These are phyloP conservation scores for Podospora anserina DNA, from an alignment of 495 filamentous ascomycete species.

Conservation along the genomic window DNA sequence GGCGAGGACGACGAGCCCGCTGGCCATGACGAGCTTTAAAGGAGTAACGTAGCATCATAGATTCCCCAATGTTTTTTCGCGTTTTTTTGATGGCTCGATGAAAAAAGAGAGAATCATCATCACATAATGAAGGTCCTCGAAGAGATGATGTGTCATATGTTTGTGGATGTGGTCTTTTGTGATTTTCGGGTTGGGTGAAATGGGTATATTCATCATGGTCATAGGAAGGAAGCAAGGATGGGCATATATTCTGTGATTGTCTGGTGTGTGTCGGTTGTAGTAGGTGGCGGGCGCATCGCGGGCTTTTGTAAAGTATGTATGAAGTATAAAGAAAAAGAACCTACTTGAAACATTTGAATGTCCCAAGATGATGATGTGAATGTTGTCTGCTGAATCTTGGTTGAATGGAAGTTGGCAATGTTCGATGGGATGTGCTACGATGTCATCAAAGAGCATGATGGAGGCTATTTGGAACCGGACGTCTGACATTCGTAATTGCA, in stretches of 20 bases:
- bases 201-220: background rate
- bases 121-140: background rate
- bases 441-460: too few species aligned
- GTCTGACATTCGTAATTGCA: too few species aligned
- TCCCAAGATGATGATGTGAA: background rate
- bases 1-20: slow-evolving; percentile 71
- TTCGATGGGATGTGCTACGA: too few species aligned
- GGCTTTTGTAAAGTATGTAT: background rate
- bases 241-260: background rate
- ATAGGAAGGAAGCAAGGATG: background rate
- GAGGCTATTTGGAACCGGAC: too few species aligned
- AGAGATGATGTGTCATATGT: background rate
- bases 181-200: background rate
- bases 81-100: slow-evolving; percentile 27
- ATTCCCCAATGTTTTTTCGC: slow-evolving; percentile 30
- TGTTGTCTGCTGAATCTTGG: too few species aligned
- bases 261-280: background rate
- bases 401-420: too few species aligned
- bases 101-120: slow-evolving; percentile 15
- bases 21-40: slow-evolving; percentile 88
- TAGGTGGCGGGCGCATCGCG: background rate
- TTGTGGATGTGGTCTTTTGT: background rate
- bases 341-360: background rate
- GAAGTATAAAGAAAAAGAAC: background rate
- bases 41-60: slow-evolving; percentile 29